Evolutionary conservation across 805 yeast species (phyloP).

Genomic region (Yamadazyma insecticola): DNA sequence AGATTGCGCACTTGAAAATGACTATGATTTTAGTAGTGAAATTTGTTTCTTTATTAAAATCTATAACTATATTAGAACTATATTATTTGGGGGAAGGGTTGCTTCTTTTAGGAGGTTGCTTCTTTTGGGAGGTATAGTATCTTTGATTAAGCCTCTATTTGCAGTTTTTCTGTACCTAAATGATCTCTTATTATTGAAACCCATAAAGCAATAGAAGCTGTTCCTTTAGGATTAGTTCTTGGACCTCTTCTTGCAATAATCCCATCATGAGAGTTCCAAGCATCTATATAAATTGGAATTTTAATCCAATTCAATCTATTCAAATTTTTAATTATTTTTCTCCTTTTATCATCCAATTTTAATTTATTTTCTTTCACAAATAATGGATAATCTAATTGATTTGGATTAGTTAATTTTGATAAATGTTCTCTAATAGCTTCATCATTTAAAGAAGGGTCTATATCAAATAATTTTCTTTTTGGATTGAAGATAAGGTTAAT

Average conservation of each 20-base stretch:
- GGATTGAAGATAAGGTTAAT: constrained; percentile 9
- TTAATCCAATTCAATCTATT: constrained; percentile 72
- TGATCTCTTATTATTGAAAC: constrained; percentile 33
- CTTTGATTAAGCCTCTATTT: too few species aligned
- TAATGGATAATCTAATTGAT: constrained; percentile 21
- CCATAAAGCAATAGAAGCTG: constrained; percentile 51
- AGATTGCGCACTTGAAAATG: too few species aligned
- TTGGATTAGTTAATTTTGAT: constrained; percentile 12
- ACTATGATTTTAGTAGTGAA: too few species aligned
- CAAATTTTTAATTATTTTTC: constrained; percentile 46
- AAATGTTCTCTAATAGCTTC: constrained; percentile 12
- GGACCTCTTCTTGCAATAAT: constrained; percentile 76
- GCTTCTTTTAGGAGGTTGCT: too few species aligned
- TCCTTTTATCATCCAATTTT: constrained; percentile 34
- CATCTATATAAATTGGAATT: constrained; percentile 65
- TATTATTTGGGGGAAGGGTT: too few species aligned
- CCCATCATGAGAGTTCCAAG: constrained; percentile 81
- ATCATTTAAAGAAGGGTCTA: constrained; percentile 22
- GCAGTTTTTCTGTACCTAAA: constrained; percentile 1
- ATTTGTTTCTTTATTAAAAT: too few species aligned
- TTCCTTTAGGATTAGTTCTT: constrained; percentile 45
- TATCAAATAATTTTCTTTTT: constrained; percentile 14
- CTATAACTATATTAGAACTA: background rate
- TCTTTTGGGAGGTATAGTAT: too few species aligned
- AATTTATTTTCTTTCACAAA: constrained; percentile 21